phyloP scores from a whole-genome alignment of 2,329 filamentous ascomycete species.

The Aphanoascus verrucosus region DNA sequence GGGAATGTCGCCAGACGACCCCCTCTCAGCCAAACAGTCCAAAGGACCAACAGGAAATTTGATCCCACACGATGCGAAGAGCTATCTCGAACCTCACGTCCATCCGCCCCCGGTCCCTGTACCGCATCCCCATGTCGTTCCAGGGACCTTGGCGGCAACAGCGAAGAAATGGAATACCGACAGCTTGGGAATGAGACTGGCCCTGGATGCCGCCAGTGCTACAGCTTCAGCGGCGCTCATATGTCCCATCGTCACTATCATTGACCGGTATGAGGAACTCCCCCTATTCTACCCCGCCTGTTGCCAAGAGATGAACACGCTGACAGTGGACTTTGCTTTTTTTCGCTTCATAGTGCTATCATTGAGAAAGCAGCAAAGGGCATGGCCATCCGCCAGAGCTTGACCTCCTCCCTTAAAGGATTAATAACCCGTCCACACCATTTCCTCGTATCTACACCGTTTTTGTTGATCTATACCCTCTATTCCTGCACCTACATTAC shows the following conservation, averaged over 20 bases:
- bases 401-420: constrained; percentile 31
- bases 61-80: not conserved
- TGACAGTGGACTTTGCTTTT: not conserved
- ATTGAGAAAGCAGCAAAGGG: constrained; percentile 42
- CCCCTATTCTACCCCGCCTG: not conserved
- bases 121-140: constrained; percentile 1
- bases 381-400: constrained; percentile 33
- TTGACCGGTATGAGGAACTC: constrained; percentile 59
- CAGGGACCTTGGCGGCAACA: not conserved
- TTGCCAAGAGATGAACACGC: not conserved
- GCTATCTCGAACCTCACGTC: constrained; percentile 10
- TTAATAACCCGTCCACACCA: constrained; percentile 32
- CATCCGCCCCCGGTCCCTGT: constrained; percentile 7
- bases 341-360: constrained; percentile 31
- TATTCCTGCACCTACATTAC: constrained; percentile 86
- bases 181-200: constrained; percentile 56
- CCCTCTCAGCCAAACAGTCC: not conserved
- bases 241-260: constrained; percentile 74
- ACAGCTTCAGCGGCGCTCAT: constrained; percentile 62
- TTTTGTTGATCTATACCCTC: constrained; percentile 45
- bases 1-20: constrained; percentile 5
- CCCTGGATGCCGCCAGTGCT: constrained; percentile 58
- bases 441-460: constrained; percentile 41
- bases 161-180: constrained; percentile 58
- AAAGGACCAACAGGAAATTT: not conserved